These are phyloP conservation scores for Entomortierella beljakovae DNA, from an alignment of 192 early-diverging fungal species.

Conservation along the genomic window DNA sequence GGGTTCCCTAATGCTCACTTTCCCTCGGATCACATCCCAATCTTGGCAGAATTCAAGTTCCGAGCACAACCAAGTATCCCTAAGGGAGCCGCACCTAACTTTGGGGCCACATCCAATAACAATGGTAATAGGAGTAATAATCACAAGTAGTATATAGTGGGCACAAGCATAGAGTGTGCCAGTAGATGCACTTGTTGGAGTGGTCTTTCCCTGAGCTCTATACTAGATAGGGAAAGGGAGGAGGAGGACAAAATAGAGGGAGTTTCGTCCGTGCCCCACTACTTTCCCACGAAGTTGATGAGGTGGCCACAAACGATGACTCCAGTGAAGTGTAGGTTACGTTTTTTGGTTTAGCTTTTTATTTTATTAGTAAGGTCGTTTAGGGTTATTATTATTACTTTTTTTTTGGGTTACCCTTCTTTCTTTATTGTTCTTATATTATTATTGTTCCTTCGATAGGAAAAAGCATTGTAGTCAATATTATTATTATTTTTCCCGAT, in stretches of 20 bases:
- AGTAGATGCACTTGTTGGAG: not conserved
- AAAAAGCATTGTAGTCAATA: not conserved
- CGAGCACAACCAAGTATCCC: conserved; percentile 45
- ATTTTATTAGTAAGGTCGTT: not conserved
- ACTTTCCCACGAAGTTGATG: not conserved
- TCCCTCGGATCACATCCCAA: conserved; percentile 83
- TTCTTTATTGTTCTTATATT: not conserved
- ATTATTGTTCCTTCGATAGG: not conserved
- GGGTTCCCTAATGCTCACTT: conserved; percentile 95
- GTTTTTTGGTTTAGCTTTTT: not conserved
- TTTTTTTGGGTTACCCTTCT: not conserved
- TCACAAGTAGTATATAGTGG: not conserved
- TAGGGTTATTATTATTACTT: not conserved
- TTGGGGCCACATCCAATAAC: conserved; percentile 30
- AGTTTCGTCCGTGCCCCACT: not conserved
- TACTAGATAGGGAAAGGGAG: conserved; percentile 1
- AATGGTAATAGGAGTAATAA: conserved; percentile 1
- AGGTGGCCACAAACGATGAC: not conserved
- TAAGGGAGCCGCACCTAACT: conserved; percentile 43
- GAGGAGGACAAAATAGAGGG: not conserved
- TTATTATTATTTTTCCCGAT: not conserved
- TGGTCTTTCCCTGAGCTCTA: conserved; percentile 1
- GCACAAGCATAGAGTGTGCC: not conserved
- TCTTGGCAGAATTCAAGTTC: conserved; percentile 82
- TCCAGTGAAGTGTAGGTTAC: not conserved